Percentiles rank a stretch among this genome's conserved stretches.
Evolutionary conservation across 2,329 filamentous ascomycete genomes (phyloP).

Genomic region (Fusarium papillatum): DNA sequence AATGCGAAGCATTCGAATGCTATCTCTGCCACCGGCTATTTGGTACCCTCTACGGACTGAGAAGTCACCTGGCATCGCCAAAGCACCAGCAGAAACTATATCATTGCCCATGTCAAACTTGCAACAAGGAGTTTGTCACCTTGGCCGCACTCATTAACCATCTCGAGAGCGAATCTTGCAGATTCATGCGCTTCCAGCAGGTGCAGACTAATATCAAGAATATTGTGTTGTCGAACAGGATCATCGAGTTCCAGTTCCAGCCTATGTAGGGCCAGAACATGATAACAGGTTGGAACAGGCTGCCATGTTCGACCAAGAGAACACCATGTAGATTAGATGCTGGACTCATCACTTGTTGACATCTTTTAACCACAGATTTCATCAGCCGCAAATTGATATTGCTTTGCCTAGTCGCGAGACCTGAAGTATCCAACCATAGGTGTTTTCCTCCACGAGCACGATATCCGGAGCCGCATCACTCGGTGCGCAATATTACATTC

Average conservation of each 20-base stretch:
- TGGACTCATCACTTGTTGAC: neutral
- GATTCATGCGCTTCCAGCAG: conserved; percentile 52
- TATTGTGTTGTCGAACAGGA: conserved; percentile 26
- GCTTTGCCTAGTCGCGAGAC: neutral
- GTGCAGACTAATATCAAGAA: conserved; percentile 49
- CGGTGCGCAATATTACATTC: neutral
- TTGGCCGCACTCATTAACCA: conserved; percentile 58
- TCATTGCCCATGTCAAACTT: conserved; percentile 54
- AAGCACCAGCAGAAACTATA: conserved; percentile 54
- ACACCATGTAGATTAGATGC: neutral
- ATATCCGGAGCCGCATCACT: neutral
- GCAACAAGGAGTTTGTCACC: conserved; percentile 53
- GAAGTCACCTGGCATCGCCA: conserved; percentile 67
- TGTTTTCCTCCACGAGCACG: neutral
- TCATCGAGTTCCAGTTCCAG: conserved; percentile 1
- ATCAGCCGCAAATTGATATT: neutral
- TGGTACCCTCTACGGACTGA: conserved; percentile 49
- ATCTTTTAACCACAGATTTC: neutral
- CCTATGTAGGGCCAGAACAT: neutral
- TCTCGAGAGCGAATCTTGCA: conserved; percentile 59
- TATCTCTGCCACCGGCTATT: conserved; percentile 64
- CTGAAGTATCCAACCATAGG: neutral
- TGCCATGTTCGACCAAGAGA: neutral
- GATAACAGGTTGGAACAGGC: neutral
- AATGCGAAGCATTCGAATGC: conserved; percentile 43